A percentile compares a stretch with the other conserved stretches of the same genome.
phyloP scores from a whole-genome alignment of 2,329 filamentous ascomycete genomes.

The Leptographium lundbergii region DNA sequence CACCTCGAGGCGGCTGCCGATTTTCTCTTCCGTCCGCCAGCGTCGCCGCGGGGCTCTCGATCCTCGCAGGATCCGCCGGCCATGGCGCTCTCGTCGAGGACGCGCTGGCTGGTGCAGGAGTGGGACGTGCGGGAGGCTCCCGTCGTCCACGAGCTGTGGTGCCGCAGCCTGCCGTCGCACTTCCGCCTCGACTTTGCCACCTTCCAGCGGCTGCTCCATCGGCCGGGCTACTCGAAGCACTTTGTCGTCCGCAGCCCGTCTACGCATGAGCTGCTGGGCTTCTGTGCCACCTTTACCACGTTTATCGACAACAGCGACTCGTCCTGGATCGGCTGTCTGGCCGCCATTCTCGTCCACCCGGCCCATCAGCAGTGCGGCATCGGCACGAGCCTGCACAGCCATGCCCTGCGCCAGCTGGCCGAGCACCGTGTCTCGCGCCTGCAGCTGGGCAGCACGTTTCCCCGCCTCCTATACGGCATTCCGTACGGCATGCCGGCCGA shows the following conservation, averaged over 20 bases:
- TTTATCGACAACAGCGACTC: conserved; percentile 40
- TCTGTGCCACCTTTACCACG: conserved; percentile 48
- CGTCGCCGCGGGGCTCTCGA: not conserved
- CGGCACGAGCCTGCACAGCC: conserved; percentile 38
- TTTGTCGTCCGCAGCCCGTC: conserved; percentile 39
- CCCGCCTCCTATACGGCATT: conserved; percentile 42
- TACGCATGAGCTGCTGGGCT: conserved; percentile 34
- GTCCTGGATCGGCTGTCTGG: conserved; percentile 41
- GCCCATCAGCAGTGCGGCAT: conserved; percentile 36
- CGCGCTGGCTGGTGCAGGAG: conserved; percentile 28
- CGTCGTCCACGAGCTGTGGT: conserved; percentile 34
- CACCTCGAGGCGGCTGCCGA: conserved; percentile 38
- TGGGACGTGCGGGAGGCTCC: conserved; percentile 28
- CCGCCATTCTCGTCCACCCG: conserved; percentile 38
- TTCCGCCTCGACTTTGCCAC: conserved; percentile 31
- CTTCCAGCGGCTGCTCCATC: conserved; percentile 34
- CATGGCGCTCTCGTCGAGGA: conserved; percentile 20
- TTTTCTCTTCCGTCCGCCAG: conserved; percentile 28
- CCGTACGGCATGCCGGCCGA: conserved; percentile 28
- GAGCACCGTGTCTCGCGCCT: conserved; percentile 37
- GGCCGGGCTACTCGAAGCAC: conserved; percentile 44
- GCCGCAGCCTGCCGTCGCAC: conserved; percentile 27
- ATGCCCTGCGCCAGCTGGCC: conserved; percentile 35
- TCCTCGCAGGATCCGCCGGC: conserved; percentile 6
- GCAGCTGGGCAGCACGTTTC: conserved; percentile 46